A percentile compares a stretch with the other conserved stretches of the same genome.
phyloP scores from a whole-genome alignment of 2,329 filamentous ascomycete genomes.

The Thelonectria discophora region DNA sequence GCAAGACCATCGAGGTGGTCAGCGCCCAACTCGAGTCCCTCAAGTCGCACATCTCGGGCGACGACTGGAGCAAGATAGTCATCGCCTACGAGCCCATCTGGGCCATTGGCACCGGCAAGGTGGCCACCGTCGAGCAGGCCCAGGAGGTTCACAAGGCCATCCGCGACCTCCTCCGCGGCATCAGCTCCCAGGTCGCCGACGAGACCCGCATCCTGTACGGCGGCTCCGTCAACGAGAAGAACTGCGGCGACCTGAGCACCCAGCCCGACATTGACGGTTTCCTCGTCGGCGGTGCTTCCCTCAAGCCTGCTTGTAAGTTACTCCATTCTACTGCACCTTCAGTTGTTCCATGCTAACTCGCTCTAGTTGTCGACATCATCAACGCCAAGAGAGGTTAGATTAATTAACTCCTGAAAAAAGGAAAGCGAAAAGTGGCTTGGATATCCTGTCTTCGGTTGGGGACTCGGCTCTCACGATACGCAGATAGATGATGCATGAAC shows the following conservation, averaged over 20 bases:
- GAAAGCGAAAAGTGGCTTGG: slow-evolving; percentile 22
- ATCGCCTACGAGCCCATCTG: slow-evolving; percentile 99
- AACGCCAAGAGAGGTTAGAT: slow-evolving; percentile 61
- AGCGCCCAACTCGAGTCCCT: slow-evolving; percentile 87
- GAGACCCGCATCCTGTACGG: slow-evolving; percentile 96
- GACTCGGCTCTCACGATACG: slow-evolving; percentile 6
- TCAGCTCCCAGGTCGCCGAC: slow-evolving; percentile 78
- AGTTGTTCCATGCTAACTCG: slow-evolving; percentile 14
- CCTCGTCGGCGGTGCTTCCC: slow-evolving; percentile 92
- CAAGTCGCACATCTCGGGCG: slow-evolving; percentile 70
- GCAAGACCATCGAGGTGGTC: slow-evolving; percentile 86
- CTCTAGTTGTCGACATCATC: slow-evolving; percentile 66
- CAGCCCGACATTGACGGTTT: slow-evolving; percentile 97
- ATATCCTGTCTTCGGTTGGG: slow-evolving; percentile 17
- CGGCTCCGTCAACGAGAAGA: slow-evolving; percentile 97
- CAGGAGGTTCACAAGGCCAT: slow-evolving; percentile 95
- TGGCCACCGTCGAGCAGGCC: slow-evolving; percentile 86
- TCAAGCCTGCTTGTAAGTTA: slow-evolving; percentile 91
- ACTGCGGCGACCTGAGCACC: slow-evolving; percentile 91
- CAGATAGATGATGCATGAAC: slow-evolving; percentile 37
- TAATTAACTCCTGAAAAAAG: slow-evolving; percentile 31
- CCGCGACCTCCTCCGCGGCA: slow-evolving; percentile 84
- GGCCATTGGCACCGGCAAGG: slow-evolving; percentile 94
- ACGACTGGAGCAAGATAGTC: slow-evolving; percentile 92
- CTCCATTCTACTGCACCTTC: neutral